phyloP scores from a whole-genome alignment of 768 basidiomycete species.

The Termitomyces sp. region DNA sequence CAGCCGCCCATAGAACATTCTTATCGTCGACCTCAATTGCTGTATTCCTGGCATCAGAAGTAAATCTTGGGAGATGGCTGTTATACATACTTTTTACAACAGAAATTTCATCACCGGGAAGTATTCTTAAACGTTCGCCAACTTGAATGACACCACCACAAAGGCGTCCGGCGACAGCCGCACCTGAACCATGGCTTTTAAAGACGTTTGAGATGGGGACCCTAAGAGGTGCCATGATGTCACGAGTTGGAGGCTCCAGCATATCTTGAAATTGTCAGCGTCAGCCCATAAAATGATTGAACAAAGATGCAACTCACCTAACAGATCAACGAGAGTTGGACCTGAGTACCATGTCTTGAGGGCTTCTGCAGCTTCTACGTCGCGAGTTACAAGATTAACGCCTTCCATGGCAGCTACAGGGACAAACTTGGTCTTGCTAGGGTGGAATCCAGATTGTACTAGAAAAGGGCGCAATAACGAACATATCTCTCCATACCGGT shows the following conservation, averaged over 20 bases:
- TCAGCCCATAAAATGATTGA: neutral
- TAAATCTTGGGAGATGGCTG: neutral
- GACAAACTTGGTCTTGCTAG: conserved; percentile 76
- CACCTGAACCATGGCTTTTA: conserved; percentile 78
- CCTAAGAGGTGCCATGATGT: conserved; percentile 73
- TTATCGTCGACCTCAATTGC: conserved; percentile 85
- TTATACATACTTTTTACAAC: conserved; percentile 60
- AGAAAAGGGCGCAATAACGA: conserved; percentile 75
- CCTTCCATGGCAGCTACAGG: conserved; percentile 92
- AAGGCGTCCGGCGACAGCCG: conserved; percentile 78
- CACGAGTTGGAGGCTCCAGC: conserved; percentile 76
- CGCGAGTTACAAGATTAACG: conserved; percentile 66
- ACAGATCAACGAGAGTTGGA: conserved; percentile 75
- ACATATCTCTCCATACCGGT: conserved; percentile 85
- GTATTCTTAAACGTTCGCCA: conserved; percentile 80
- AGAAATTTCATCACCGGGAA: conserved; percentile 91
- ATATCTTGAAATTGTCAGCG: conserved; percentile 45
- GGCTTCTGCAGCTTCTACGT: conserved; percentile 40
- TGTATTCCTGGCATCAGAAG: conserved; percentile 26
- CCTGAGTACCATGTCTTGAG: conserved; percentile 81
- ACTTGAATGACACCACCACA: conserved; percentile 89
- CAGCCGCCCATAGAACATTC: conserved; percentile 79
- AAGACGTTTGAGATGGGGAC: conserved; percentile 95
- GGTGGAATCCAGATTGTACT: conserved; percentile 80
- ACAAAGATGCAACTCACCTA: conserved; percentile 54